Conservation (phyloP, 169 alveolate species). For the Theileria equi region DNA sequence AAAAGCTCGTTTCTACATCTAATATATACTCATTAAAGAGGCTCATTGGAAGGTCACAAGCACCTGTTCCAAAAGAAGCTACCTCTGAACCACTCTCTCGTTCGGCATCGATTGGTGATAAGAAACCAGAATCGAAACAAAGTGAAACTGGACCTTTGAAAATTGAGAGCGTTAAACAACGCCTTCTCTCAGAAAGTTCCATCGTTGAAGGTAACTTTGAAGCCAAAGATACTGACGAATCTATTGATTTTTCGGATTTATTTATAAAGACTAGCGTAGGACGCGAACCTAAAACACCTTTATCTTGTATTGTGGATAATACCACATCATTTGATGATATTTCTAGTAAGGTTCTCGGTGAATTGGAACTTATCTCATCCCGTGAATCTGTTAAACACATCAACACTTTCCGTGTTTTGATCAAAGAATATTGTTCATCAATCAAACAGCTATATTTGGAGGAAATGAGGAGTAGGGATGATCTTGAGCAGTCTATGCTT, state of each 20-base stretch:
- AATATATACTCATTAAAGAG: no score
- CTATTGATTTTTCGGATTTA: conserved; percentile 61
- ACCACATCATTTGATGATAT: conserved; percentile 64
- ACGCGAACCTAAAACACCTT: conserved; percentile 68
- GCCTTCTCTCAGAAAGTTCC: no score
- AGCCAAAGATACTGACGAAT: no score
- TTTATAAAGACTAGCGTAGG: conserved; percentile 67
- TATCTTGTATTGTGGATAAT: conserved; percentile 72
- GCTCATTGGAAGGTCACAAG: no score
- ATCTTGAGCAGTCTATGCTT: conserved; percentile 70
- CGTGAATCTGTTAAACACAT: conserved; percentile 58
- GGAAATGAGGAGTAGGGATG: conserved; percentile 61
- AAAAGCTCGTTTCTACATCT: conserved; percentile 21
- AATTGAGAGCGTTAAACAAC: no score
- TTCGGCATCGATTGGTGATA: no score
- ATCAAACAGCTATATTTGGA: conserved; percentile 57
- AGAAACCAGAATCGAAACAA: no score
- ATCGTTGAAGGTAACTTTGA: no score
- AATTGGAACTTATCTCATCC: conserved; percentile 48
- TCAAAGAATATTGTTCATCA: conserved; percentile 27
- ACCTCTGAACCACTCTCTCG: no score
- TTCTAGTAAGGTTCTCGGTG: conserved; percentile 58
- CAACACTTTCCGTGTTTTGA: conserved; percentile 34
- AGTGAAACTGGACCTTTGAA: no score
- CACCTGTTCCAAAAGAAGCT: no score